phyloP scores from a whole-genome alignment of 768 basidiomycete genomes.

The Termitomyces sp. region DNA sequence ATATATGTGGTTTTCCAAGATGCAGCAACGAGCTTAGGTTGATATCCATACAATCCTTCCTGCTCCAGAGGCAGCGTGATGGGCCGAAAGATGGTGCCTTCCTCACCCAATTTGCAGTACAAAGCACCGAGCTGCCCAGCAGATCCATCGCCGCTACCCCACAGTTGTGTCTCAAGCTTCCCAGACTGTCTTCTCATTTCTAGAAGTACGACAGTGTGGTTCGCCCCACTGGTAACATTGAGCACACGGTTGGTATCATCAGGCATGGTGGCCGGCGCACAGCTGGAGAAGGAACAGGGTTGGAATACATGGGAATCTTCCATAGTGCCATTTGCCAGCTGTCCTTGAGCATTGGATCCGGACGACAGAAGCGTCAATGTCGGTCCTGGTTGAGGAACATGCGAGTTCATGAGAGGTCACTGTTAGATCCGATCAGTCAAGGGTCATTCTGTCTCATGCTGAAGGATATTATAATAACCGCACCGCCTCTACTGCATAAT shows the following conservation, averaged over 20 bases:
- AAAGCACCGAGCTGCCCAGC: slow-evolving; percentile 65
- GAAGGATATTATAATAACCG: no score
- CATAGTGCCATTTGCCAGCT: slow-evolving; percentile 38
- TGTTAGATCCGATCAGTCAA: neutral
- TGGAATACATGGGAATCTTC: slow-evolving; percentile 41
- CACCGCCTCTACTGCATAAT: no score
- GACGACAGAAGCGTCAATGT: slow-evolving; percentile 14
- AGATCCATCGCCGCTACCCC: slow-evolving; percentile 71
- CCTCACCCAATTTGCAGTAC: slow-evolving; percentile 17
- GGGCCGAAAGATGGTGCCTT: slow-evolving; percentile 37
- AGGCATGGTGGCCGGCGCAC: slow-evolving; percentile 24
- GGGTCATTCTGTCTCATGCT: no score
- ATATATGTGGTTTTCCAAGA: slow-evolving; percentile 86
- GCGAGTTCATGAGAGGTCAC: neutral
- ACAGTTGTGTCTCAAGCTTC: slow-evolving; percentile 35
- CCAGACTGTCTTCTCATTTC: slow-evolving; percentile 19
- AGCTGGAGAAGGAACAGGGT: slow-evolving; percentile 31
- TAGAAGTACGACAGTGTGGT: slow-evolving; percentile 74
- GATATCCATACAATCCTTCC: slow-evolving; percentile 33
- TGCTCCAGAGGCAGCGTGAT: slow-evolving; percentile 35
- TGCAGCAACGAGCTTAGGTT: slow-evolving; percentile 46
- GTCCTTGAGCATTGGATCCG: slow-evolving; percentile 47
- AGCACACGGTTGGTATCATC: slow-evolving; percentile 27
- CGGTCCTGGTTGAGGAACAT: neutral
- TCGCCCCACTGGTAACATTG: slow-evolving; percentile 64